Evolutionary conservation across 129 eudicot species (phyloP), one percentile per base, ranked within the genome.

Genomic region (Lactuca saligna): DNA sequence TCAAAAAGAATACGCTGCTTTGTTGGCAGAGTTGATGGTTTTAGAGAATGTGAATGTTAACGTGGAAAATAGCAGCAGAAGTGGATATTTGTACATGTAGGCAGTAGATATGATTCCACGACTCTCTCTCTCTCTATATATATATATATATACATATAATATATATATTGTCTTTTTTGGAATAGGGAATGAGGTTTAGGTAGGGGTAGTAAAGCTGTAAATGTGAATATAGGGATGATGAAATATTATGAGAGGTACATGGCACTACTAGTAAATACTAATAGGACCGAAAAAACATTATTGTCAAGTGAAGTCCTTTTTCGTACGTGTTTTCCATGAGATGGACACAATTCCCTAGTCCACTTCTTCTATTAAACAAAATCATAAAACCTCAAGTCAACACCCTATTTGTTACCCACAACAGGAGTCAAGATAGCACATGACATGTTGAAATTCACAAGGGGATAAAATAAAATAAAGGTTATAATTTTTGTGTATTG

Each of bases 21-120:
- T 87, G 76, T 69, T 81, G 44, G 74, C 66, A 4, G 81, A 87
- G 50, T 60, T 79, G 69, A 60, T 58, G 65, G 1, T 25, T 32
- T 17, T 87, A 71, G 95, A 84, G 77, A 80, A 73, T 20, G 75
- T 68, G 39, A 79, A 86, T 53, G 63, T 39, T 8, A 46, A 46
- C 1, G n/a, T n/a, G n/a, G n/a, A n/a, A n/a, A 20, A 20, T 2
- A 12, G n/a, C 42, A 87, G 77, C 66, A 79, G 14, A 2, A 34
- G 20, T 14, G 6, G 54, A 74, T 14, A 42, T 13, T 0, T 39
- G 51, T 60, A 75, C 7, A 11, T 57, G 54, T 66, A 57, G 51
- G 51, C 3, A 46, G 51, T 11, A 46, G 51, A 46, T 46, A 46
- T 12, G 51, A 10, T 46, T 46, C 5, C 51, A 46, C 51, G 7